Conservation (phyloP, 768 basidiomycete species). For the Lyophyllum decastes region DNA sequence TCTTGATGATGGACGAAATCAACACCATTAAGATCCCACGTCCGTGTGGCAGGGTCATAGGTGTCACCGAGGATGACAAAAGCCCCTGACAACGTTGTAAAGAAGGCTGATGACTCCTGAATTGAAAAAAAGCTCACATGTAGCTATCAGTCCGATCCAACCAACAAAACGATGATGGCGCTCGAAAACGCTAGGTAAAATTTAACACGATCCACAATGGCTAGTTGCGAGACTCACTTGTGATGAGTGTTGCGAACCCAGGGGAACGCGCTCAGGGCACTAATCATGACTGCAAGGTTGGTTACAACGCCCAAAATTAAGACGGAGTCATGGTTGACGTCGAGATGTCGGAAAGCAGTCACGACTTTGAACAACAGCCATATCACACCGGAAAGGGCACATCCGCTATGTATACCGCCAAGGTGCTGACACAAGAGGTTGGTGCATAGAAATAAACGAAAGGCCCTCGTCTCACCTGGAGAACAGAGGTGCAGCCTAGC, state of each 20-base stretch:
- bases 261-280: conserved; percentile 68
- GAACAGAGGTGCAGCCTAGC: conserved; percentile 70
- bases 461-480: conserved; percentile 45
- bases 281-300: conserved; percentile 55
- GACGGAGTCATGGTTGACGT: conserved; percentile 54
- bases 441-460: conserved; percentile 6
- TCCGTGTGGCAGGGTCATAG: conserved; percentile 53
- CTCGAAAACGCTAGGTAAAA: conserved; percentile 63
- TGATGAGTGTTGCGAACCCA: conserved; percentile 82
- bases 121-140: conserved; percentile 31
- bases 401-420: conserved; percentile 79
- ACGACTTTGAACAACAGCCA: conserved; percentile 71
- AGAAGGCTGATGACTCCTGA: not conserved
- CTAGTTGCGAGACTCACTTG: conserved; percentile 50
- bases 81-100: conserved; percentile 40
- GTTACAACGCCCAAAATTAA: conserved; percentile 65
- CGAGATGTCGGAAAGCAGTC: conserved; percentile 50
- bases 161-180: conserved; percentile 80
- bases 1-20: conserved; percentile 68
- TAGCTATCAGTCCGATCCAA: conserved; percentile 61
- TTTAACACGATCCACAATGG: not conserved
- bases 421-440: conserved; percentile 52
- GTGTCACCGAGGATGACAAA: conserved; percentile 70
- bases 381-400: conserved; percentile 66
- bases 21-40: conserved; percentile 58